Conservation (phyloP, 768 basidiomycete genomes). For the Amanita rubescens region DNA sequence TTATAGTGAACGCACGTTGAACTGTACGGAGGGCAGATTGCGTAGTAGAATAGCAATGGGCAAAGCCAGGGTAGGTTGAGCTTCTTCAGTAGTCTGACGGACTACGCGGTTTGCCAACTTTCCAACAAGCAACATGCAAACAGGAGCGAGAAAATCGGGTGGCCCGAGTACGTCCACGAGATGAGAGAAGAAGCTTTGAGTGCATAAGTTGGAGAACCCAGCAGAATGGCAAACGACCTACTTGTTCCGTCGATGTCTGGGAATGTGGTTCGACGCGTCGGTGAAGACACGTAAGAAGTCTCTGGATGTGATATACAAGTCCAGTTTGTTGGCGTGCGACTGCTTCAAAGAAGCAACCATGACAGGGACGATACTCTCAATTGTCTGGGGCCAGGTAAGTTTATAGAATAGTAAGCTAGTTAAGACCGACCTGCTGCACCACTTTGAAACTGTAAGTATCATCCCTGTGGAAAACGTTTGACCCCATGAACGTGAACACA, state of each 20-base stretch:
- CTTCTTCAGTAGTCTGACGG: slow-evolving; percentile 55
- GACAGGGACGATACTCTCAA: slow-evolving; percentile 90
- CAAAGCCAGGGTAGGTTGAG: slow-evolving; percentile 49
- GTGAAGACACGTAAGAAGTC: slow-evolving; percentile 90
- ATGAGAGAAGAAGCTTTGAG: slow-evolving; percentile 80
- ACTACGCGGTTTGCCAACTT: slow-evolving; percentile 64
- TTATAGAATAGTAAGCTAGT: neutral
- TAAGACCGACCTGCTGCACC: slow-evolving; percentile 69
- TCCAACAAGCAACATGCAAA: slow-evolving; percentile 82
- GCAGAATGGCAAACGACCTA: slow-evolving; percentile 27
- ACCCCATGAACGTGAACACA: slow-evolving; percentile 98
- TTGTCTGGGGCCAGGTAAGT: slow-evolving; percentile 48
- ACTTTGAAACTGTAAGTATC: slow-evolving; percentile 94
- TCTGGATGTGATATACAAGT: slow-evolving; percentile 61
- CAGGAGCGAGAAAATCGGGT: slow-evolving; percentile 70
- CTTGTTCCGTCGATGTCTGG: slow-evolving; percentile 88
- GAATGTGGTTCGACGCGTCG: slow-evolving; percentile 87
- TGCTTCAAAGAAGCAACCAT: slow-evolving; percentile 76
- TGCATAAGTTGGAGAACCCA: neutral
- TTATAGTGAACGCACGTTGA: slow-evolving; percentile 36
- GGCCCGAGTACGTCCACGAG: slow-evolving; percentile 78
- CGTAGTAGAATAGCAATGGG: slow-evolving; percentile 62
- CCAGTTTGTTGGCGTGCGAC: slow-evolving; percentile 43
- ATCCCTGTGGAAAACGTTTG: slow-evolving; percentile 95
- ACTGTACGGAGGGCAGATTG: slow-evolving; percentile 37